Conservation (phyloP, 805 yeast genomes). For the Hanseniaspora singularis region DNA sequence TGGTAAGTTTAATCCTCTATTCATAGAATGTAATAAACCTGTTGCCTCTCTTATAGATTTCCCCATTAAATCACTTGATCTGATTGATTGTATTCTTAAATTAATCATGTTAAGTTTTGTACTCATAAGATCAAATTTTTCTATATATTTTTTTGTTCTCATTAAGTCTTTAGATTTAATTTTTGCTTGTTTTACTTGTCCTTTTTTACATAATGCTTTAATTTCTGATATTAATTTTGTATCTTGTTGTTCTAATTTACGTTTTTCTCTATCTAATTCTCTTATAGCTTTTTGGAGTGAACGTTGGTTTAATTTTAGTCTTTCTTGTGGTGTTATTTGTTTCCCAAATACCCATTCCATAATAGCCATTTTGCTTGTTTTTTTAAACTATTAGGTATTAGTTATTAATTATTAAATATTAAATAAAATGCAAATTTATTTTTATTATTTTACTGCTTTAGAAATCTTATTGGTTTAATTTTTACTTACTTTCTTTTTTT, state of each 20-base stretch:
- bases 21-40: slow-evolving; percentile 70
- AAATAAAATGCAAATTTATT: no score
- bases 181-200: slow-evolving; percentile 79
- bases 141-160: slow-evolving; percentile 67
- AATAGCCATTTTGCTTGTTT: slow-evolving; percentile 36
- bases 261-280: slow-evolving; percentile 78
- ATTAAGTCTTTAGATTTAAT: slow-evolving; percentile 93
- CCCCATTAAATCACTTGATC: slow-evolving; percentile 92
- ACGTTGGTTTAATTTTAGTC: slow-evolving; percentile 85
- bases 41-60: slow-evolving; percentile 91
- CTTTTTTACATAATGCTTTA: slow-evolving; percentile 80
- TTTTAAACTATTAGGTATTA: neutral
- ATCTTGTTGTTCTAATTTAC: slow-evolving; percentile 81
- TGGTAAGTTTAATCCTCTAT: slow-evolving; percentile 79
- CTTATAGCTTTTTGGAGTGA: slow-evolving; percentile 90
- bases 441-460: neutral
- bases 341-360: slow-evolving; percentile 96
- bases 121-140: slow-evolving; percentile 83
- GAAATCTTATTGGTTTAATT: no score
- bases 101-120: slow-evolving; percentile 93
- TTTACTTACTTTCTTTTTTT: no score
- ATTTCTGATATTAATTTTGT: slow-evolving; percentile 76
- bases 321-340: slow-evolving; percentile 85
- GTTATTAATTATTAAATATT: neutral
- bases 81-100: slow-evolving; percentile 76